Evolutionary conservation across 306 rosid genomes (phyloP).

Genomic region (Trichosanthes truncata): DNA sequence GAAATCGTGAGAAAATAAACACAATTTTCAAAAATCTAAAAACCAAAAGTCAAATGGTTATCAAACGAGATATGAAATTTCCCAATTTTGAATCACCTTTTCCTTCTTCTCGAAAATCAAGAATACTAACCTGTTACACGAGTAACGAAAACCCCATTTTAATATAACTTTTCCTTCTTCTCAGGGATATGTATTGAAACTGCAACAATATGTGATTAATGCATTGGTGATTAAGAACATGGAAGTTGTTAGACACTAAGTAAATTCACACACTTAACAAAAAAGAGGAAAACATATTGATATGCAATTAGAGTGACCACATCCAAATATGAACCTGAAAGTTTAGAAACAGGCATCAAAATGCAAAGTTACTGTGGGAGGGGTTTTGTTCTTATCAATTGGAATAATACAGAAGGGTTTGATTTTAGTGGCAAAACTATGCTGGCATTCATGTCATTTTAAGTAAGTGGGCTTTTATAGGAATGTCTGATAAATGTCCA

Average conservation of each 20-base stretch:
- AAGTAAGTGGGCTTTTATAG: not conserved
- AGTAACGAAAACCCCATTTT: not conserved
- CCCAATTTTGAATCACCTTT: not conserved
- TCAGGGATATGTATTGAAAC: not conserved
- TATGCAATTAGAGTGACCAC: not conserved
- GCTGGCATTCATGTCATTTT: not conserved
- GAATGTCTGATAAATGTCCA: not conserved
- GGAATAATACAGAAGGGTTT: not conserved
- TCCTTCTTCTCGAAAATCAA: not conserved
- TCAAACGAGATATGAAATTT: too few species aligned
- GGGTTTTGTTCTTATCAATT: not conserved
- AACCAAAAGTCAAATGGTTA: too few species aligned
- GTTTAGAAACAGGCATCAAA: too few species aligned
- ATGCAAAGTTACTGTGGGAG: not conserved
- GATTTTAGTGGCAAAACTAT: not conserved
- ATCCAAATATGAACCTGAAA: not conserved
- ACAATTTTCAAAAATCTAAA: too few species aligned
- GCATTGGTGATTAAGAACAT: not conserved
- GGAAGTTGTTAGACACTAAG: not conserved
- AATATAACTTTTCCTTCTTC: not conserved
- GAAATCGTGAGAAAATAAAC: not conserved
- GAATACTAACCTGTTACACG: not conserved
- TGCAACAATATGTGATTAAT: not conserved
- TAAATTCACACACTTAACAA: not conserved
- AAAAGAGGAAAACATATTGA: not conserved